Evolutionary conservation across 345 rosid genomes (phyloP), one percentile per base, ranked within the genome.

Genomic region (Hibiscus tridactylites): DNA sequence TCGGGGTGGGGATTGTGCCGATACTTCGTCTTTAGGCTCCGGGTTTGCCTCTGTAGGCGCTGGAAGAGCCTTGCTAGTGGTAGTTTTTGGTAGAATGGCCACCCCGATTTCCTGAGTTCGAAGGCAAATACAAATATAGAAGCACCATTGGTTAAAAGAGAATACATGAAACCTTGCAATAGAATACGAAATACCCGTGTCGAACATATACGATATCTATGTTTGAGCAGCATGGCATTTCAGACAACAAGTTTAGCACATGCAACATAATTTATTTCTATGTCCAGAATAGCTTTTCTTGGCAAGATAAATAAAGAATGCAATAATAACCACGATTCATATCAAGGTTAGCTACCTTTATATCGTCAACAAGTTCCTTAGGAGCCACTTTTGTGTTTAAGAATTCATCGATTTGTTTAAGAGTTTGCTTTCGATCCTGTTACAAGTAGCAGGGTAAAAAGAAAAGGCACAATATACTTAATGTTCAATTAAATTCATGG

Each of bases 381-480:
- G 98, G 99, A 28, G 94, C 97, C 61, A 95, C 81, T 83, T 89
- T 86, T 33, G 96, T 89, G 88, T 65, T 89, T 83, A 95, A 73
- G 80, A 95, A 95, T 73, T 92, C 97, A 83, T 95, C 93, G 17
- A 88, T 81, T 79, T 90, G 85, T 76, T 85, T 73, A 56, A 95
- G 81, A 17, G 97, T 95, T 85, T 82, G 65, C 83, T 90, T 87
- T 63, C 99, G 87, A 68, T 92, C 97, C 98, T 95, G 87, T 12
- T 75, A 66, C 76, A 42, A 65, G 74, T 75, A 35, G 39, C 29
- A 69, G 35, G 33, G n/a, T 15, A 70, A 35, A 17, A 24, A 57
- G 74, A 42, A 6, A 47, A 49, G 42, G 21, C 3, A 4, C 42
- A 66, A 65, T 13, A 26, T 46, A 47, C 37, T 46, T 24, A 13